Evolutionary conservation across 2,329 filamentous ascomycete species (phyloP), one percentile per base, ranked within the genome.

Genomic region (Akanthomyces muscarius): DNA sequence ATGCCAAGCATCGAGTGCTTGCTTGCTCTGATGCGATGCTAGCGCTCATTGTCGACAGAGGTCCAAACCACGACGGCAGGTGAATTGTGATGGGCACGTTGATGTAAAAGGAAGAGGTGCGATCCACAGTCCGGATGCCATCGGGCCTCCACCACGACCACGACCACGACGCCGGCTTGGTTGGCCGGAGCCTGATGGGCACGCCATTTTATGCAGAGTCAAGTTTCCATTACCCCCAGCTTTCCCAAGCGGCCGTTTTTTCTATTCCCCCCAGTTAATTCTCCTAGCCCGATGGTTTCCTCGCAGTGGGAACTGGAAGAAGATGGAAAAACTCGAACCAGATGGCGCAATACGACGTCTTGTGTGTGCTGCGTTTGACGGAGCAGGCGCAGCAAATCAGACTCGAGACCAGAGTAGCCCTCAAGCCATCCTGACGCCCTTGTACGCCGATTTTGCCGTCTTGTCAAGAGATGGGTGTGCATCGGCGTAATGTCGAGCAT

Each of bases 151-250:
- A 59, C 56, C 25, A 47, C 28, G 21, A 36, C 33, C 4, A 7
- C 33, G 33, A 50, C n/a, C 16, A 59, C 44, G 28, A 50, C 44
- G 21, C n/a, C 54, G 41, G 53, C 53, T 56, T 25, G 25, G 3
- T 47, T 33, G 42, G 42, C 42, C 54, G 54, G 41, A 57, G 42
- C 54, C 41, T 47, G 42, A 57, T 36, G 54, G 25, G 54, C 42
- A 57, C 42, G 54, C 54, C 54, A 57, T 57, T 57, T 30, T 36
- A 57, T 57, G 54, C 54, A 54, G 33, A 5, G 30, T 36, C 42
- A 30, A 50, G 56, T 59, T 59, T 59, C 44, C 42, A 59, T 59
- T 59, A 59, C 56, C 56, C 56, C 56, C 56, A 50, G 44, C 30
- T 50, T 50, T 59, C 44, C 25, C 16, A 18, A 56, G 38, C 38